A percentile compares a stretch with the other conserved stretches of the same genome.
Conservation (phyloP, 1,284 basidiomycete species). For the Cutaneotrichosporon daszewskae region DNA sequence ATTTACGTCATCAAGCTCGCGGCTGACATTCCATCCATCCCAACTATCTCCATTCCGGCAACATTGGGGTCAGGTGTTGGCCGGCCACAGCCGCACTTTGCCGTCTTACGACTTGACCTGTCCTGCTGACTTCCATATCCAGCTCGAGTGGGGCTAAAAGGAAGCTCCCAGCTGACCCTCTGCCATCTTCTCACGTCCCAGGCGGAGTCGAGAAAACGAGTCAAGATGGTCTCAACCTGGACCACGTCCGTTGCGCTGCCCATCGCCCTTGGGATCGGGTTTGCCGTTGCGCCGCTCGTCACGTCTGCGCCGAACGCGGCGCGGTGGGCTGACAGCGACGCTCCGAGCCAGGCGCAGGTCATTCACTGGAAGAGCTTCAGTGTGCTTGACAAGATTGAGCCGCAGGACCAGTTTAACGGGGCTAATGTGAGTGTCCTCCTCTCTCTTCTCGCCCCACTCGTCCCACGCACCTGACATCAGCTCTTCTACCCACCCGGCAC, state of each 20-base stretch:
- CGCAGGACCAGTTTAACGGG: slow-evolving; percentile 22
- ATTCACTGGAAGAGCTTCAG: slow-evolving; percentile 30
- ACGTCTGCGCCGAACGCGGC: not conserved
- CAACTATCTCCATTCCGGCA: too few species aligned
- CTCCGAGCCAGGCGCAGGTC: slow-evolving; percentile 29
- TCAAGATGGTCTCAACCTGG: too few species aligned
- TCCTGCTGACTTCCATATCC: too few species aligned
- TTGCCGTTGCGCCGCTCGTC: not conserved
- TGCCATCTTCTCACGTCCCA: too few species aligned
- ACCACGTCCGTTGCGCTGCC: not conserved
- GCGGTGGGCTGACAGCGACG: slow-evolving; percentile 1
- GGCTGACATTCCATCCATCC: too few species aligned
- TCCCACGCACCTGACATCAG: slow-evolving; percentile 12
- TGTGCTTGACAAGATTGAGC: slow-evolving; percentile 25
- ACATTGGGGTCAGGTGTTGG: too few species aligned
- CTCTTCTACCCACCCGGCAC: slow-evolving; percentile 38
- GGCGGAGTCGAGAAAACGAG: too few species aligned
- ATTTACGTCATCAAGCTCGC: too few species aligned
- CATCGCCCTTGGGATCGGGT: not conserved
- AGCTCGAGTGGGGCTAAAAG: too few species aligned
- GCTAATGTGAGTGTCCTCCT: slow-evolving; percentile 26
- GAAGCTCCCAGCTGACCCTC: too few species aligned
- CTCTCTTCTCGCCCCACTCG: not conserved
- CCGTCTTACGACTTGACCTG: too few species aligned
- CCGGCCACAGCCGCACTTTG: too few species aligned